Evolutionary conservation across 2,329 filamentous ascomycete species (phyloP).

Genomic region (Bipolaris oryzae): DNA sequence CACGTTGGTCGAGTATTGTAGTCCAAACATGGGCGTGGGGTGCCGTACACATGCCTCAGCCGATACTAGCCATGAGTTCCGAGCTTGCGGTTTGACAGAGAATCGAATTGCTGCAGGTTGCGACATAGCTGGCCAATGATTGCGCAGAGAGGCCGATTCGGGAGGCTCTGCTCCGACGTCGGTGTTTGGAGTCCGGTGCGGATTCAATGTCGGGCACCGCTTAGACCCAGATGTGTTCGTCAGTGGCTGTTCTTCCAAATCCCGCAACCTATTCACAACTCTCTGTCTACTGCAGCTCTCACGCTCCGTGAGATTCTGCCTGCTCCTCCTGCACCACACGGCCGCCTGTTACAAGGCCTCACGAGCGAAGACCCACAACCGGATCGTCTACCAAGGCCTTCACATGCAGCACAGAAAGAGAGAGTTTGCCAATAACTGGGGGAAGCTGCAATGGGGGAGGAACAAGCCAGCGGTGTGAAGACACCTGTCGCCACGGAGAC

Average conservation of each 20-base stretch:
- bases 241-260: conserved; percentile 12
- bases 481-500: not conserved
- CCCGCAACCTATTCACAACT: conserved; percentile 2
- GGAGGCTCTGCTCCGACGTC: conserved; percentile 24
- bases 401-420: conserved; percentile 40
- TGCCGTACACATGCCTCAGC: conserved; percentile 4
- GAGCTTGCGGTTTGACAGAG: not conserved
- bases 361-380: not conserved
- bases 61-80: conserved; percentile 9
- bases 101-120: not conserved
- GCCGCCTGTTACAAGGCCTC: not conserved
- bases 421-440: conserved; percentile 34
- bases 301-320: not conserved
- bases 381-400: conserved; percentile 6
- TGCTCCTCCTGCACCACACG: not conserved
- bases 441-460: conserved; percentile 43
- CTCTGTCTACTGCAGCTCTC: not conserved
- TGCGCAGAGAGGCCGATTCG: conserved; percentile 9
- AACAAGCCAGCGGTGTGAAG: conserved; percentile 17
- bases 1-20: too few relatives aligned
- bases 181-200: conserved; percentile 18
- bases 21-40: too few relatives aligned
- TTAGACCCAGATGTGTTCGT: conserved; percentile 13
- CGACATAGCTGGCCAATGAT: conserved; percentile 10
- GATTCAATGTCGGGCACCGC: conserved; percentile 10